phyloP scores from a whole-genome alignment of 2,329 filamentous ascomycete species.

The Cladosporium sp. region DNA sequence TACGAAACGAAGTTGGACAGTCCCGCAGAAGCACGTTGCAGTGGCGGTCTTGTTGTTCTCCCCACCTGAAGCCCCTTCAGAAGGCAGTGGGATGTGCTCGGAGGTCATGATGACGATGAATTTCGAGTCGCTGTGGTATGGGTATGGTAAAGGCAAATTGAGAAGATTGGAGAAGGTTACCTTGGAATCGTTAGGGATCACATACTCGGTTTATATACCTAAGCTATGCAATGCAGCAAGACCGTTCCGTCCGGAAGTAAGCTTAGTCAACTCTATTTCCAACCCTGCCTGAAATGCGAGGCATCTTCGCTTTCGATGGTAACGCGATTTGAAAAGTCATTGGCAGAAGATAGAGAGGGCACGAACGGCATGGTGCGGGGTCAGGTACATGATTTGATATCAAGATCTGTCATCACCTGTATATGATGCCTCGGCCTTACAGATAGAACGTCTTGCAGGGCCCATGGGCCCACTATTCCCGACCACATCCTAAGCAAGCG shows the following conservation, averaged over 20 bases:
- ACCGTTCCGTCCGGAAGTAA: neutral
- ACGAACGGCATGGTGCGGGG: too few relatives aligned
- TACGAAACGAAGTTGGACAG: conserved; percentile 53
- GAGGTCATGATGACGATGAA: neutral
- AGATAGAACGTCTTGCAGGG: too few relatives aligned
- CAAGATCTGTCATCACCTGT: too few relatives aligned
- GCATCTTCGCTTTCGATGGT: neutral
- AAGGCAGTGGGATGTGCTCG: conserved; percentile 1
- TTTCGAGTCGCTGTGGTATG: neutral
- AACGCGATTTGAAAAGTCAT: too few relatives aligned
- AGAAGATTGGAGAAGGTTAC: too few relatives aligned
- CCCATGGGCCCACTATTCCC: too few relatives aligned
- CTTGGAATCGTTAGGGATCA: too few relatives aligned
- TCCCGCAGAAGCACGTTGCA: conserved; percentile 56
- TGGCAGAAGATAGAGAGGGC: too few relatives aligned
- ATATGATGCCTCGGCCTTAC: too few relatives aligned
- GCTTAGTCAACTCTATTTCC: neutral
- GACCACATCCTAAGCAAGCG: too few relatives aligned
- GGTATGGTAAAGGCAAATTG: too few relatives aligned
- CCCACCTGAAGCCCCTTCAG: conserved; percentile 4
- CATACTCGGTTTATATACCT: too few relatives aligned
- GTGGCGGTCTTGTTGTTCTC: conserved; percentile 38
- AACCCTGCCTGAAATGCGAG: neutral
- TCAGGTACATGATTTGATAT: neutral
- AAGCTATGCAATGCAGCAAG: neutral